These are phyloP conservation scores for Neurospora sp. DNA, from an alignment of 495 filamentous ascomycete species.

Conservation along the genomic window DNA sequence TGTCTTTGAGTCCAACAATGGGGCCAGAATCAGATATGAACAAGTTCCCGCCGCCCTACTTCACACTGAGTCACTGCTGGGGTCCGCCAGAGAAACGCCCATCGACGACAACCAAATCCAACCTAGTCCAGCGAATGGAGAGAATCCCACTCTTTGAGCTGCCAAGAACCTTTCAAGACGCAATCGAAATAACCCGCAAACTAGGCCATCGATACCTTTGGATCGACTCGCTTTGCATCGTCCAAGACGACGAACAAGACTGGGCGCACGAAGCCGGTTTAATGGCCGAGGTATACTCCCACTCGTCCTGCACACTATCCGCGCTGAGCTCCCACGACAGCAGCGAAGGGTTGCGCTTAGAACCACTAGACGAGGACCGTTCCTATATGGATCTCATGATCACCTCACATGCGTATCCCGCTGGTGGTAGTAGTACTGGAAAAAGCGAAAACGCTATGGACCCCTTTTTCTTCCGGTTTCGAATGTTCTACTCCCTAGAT, in stretches of 20 bases:
- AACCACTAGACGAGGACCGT: neutral
- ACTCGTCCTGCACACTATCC: neutral
- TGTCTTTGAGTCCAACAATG: neutral
- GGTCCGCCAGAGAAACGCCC: neutral
- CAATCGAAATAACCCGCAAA: neutral
- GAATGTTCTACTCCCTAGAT: neutral
- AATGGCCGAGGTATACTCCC: neutral
- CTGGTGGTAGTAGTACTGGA: neutral
- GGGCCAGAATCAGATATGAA: neutral
- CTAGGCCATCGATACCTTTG: neutral
- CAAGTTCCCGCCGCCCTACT: neutral
- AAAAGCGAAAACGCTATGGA: neutral
- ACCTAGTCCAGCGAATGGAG: neutral
- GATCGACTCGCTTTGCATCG: neutral
- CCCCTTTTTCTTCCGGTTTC: neutral
- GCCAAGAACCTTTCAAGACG: neutral
- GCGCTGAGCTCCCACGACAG: neutral
- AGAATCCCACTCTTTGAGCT: neutral
- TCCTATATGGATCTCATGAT: neutral
- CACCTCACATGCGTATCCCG: neutral
- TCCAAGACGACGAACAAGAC: neutral
- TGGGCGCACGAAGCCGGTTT: neutral
- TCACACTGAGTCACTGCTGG: neutral
- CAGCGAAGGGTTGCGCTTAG: fast-evolving
- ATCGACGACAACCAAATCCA: neutral